A percentile compares a stretch with the other conserved stretches of the same genome.
phyloP scores from a whole-genome alignment of 441 rosid genomes.

The Mallotus repandus region DNA sequence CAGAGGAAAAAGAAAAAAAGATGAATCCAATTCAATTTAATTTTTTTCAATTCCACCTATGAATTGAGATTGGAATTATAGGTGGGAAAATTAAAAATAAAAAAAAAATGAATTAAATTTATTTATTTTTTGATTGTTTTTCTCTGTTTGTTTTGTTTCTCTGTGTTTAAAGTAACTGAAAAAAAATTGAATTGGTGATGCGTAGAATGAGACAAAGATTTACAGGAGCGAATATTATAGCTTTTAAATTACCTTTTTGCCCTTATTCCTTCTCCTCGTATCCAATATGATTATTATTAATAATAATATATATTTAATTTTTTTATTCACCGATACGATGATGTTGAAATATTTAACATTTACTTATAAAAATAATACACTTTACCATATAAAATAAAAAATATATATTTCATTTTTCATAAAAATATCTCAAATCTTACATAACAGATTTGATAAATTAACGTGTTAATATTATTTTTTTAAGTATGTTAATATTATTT shows the following conservation, averaged over 20 bases:
- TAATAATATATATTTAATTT: too few species aligned
- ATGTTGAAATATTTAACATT: too few species aligned
- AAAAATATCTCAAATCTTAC: too few species aligned
- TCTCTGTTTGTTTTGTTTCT: not conserved
- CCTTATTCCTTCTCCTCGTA: constrained; percentile 11
- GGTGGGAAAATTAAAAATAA: not conserved
- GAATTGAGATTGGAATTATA: not conserved
- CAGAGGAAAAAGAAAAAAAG: constrained; percentile 3
- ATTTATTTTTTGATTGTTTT: not conserved
- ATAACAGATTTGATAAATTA: too few species aligned
- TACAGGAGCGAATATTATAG: constrained; percentile 22
- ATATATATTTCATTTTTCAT: too few species aligned
- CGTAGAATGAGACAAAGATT: constrained; percentile 33
- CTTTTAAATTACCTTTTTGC: constrained; percentile 19
- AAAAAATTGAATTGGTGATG: constrained; percentile 1
- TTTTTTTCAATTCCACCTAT: not conserved
- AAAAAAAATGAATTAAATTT: not conserved
- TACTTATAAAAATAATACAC: too few species aligned
- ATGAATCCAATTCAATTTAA: too few species aligned
- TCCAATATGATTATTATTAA: too few species aligned
- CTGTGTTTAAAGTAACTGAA: constrained; percentile 5
- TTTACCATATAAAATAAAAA: too few species aligned
- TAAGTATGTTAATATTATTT: too few species aligned
- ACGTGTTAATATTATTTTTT: too few species aligned
- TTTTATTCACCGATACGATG: not conserved